Percentiles rank a stretch among this genome's conserved stretches.
phyloP scores from a whole-genome alignment of 163 green algal species.

The Prototheca wickerhamii region DNA sequence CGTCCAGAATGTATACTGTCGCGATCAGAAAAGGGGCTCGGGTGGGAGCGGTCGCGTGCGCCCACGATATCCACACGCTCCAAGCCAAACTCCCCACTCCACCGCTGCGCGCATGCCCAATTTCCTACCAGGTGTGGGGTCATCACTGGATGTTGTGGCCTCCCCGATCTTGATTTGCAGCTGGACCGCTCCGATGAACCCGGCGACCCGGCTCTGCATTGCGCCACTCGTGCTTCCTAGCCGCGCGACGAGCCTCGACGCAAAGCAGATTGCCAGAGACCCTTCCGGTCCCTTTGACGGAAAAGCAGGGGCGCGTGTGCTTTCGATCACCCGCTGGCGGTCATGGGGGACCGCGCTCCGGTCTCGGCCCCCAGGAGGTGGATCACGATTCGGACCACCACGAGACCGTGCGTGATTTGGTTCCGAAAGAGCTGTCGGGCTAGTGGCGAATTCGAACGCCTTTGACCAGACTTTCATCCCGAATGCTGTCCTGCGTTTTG shows the following conservation, averaged over 20 bases:
- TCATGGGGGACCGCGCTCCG: too few relatives aligned
- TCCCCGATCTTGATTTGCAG: conserved; percentile 60
- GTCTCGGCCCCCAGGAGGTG: too few relatives aligned
- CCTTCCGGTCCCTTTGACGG: too few relatives aligned
- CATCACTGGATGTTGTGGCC: conserved; percentile 52
- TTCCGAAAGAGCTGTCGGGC: too few relatives aligned
- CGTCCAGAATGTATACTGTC: conserved; percentile 80
- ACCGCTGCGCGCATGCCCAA: not conserved
- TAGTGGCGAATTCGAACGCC: not conserved
- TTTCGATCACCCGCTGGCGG: too few relatives aligned
- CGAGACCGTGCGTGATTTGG: too few relatives aligned
- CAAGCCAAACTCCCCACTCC: not conserved
- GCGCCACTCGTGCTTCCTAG: not conserved
- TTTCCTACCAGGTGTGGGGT: conserved; percentile 49
- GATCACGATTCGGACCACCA: too few relatives aligned
- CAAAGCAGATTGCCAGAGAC: too few relatives aligned
- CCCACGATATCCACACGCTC: conserved; percentile 1
- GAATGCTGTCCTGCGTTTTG: not conserved
- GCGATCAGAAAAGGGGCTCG: too few relatives aligned
- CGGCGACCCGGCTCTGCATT: conserved; percentile 1
- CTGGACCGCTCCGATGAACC: conserved; percentile 22
- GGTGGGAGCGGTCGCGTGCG: conserved; percentile 11
- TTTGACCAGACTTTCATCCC: not conserved
- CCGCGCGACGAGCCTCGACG: too few relatives aligned
- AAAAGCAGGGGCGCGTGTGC: too few relatives aligned